Evolutionary conservation across 1,139 yeast genomes (phyloP).

Genomic region (Arxiozyma slooffiae): DNA sequence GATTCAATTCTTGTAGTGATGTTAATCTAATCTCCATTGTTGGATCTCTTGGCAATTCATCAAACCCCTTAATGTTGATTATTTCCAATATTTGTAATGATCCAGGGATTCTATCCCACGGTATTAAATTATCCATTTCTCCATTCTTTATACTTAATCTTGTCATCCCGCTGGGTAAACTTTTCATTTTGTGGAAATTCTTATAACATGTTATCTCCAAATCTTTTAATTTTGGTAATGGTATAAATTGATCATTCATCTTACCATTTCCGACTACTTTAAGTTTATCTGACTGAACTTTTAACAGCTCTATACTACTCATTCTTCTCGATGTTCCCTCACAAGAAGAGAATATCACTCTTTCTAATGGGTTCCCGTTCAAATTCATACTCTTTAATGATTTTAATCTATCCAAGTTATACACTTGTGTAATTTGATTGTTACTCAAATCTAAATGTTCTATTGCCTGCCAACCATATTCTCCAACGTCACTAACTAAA

Average conservation of each 20-base stretch:
- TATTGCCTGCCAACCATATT: slow-evolving; percentile 18
- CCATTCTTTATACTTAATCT: not conserved
- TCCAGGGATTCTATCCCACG: slow-evolving; percentile 2
- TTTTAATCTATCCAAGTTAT: slow-evolving; percentile 13
- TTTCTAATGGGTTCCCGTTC: slow-evolving; percentile 21
- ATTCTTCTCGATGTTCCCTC: too few species aligned
- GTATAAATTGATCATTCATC: not conserved
- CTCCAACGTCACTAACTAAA: slow-evolving; percentile 5
- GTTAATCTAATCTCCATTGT: not conserved
- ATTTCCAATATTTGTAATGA: not conserved
- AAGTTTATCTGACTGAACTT: not conserved
- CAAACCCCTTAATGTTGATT: not conserved
- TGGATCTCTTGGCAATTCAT: not conserved
- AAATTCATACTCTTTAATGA: slow-evolving; percentile 15
- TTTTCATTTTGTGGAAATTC: not conserved
- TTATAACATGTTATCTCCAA: not conserved
- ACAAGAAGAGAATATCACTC: not conserved
- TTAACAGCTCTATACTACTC: not conserved
- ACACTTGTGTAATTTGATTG: slow-evolving; percentile 17
- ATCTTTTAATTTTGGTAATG: not conserved
- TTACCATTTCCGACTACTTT: not conserved
- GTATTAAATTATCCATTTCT: not conserved
- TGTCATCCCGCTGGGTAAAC: not conserved
- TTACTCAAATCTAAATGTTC: slow-evolving; percentile 19
- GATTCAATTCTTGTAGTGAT: not conserved